Evolutionary conservation across 371 early-diverging fungal species (phyloP).

Genomic region (Batrachochytrium dendrobatidis): DNA sequence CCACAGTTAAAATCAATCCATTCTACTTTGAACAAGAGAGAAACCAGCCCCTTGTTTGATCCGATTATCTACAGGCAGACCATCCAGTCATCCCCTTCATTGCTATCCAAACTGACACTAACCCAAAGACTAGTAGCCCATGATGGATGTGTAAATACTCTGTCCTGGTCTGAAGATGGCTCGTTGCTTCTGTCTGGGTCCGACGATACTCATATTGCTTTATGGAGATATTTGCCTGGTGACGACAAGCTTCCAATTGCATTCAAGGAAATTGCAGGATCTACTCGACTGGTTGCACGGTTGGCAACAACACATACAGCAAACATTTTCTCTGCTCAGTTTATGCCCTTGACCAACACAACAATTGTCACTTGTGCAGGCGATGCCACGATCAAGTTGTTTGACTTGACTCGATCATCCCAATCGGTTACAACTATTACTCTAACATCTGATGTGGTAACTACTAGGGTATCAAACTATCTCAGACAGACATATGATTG

Average conservation of each 20-base stretch:
- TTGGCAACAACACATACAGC: constrained; percentile 52
- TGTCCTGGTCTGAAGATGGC: constrained; percentile 57
- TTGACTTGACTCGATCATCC: constrained; percentile 37
- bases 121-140: constrained; percentile 51
- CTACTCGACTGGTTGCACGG: constrained; percentile 23
- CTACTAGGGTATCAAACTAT: constrained; percentile 14
- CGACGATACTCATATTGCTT: constrained; percentile 54
- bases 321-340: constrained; percentile 72
- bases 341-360: constrained; percentile 56
- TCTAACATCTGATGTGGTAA: too few relatives aligned
- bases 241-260: constrained; percentile 6
- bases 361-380: constrained; percentile 61
- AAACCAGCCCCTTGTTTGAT: too few relatives aligned
- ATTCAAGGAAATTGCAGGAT: constrained; percentile 9
- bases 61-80: too few relatives aligned
- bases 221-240: constrained; percentile 32
- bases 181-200: constrained; percentile 56
- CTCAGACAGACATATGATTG: constrained; percentile 41
- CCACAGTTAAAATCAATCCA: too few relatives aligned
- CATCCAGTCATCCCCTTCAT: background rate
- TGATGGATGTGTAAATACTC: constrained; percentile 70
- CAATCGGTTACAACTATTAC: too few relatives aligned
- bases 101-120: constrained; percentile 10
- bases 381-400: constrained; percentile 58
- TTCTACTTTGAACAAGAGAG: too few relatives aligned